These are phyloP conservation scores for Chrysanthemum makinoi DNA, from an alignment of 129 eudicot genomes.

Conservation along the genomic window DNA sequence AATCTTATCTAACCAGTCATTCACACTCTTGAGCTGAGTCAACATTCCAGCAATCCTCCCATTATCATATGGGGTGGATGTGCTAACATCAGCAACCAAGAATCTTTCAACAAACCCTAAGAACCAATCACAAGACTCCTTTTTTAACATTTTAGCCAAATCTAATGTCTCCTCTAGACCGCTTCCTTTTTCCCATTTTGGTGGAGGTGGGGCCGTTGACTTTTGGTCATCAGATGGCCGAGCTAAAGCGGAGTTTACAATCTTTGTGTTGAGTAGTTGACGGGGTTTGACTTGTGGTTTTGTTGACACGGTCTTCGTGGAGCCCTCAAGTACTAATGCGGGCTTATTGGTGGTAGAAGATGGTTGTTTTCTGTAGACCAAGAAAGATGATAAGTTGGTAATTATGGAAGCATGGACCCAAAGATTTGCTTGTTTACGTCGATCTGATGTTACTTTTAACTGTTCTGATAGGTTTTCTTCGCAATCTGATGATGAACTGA, in stretches of 20 bases:
- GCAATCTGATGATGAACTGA: conserved; percentile 43
- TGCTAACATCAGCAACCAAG: conserved; percentile 71
- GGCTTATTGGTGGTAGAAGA: conserved; percentile 34
- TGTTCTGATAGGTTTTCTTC: conserved; percentile 61
- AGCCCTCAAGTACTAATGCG: conserved; percentile 50
- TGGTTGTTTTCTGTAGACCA: conserved; percentile 44
- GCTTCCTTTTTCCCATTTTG: conserved; percentile 65
- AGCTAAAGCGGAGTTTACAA: conserved; percentile 24
- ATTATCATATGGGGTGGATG: conserved; percentile 49
- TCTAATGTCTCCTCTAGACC: conserved; percentile 55
- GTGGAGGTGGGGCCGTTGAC: conserved; percentile 39
- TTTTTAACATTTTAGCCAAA: conserved; percentile 50
- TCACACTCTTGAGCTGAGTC: conserved; percentile 79
- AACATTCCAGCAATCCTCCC: conserved; percentile 78
- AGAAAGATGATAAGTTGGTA: conserved; percentile 65
- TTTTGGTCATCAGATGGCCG: conserved; percentile 35
- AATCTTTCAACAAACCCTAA: conserved; percentile 71
- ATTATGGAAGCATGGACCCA: conserved; percentile 75
- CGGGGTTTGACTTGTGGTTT: conserved; percentile 56
- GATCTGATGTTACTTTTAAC: conserved; percentile 40
- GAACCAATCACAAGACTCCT: conserved; percentile 77
- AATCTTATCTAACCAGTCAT: conserved; percentile 79
- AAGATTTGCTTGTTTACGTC: conserved; percentile 59
- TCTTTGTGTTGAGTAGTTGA: conserved; percentile 41
- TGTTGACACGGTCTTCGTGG: conserved; percentile 40